Evolutionary conservation across 305 asterid species (phyloP).

Genomic region (Coffea humblotiana): DNA sequence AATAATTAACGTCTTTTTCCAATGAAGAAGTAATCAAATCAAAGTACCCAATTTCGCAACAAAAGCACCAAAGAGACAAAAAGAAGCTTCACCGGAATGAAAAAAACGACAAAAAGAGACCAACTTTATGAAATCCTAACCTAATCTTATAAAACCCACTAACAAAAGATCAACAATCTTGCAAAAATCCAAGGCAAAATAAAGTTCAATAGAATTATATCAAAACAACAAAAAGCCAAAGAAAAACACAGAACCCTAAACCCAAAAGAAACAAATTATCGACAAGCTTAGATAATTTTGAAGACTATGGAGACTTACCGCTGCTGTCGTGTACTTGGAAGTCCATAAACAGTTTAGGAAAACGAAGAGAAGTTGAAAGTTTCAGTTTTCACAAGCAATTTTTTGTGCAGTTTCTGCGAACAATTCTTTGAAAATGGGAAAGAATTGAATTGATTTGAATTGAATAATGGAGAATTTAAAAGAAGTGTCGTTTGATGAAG

Average conservation of each 20-base stretch:
- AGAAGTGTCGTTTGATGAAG: too few species aligned
- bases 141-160: neutral
- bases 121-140: neutral
- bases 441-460: neutral
- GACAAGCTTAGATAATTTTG: neutral
- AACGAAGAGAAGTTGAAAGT: neutral
- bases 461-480: neutral
- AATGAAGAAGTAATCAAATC: neutral
- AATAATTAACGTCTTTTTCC: too few species aligned
- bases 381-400: neutral
- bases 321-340: constrained; percentile 23
- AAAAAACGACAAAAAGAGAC: neutral
- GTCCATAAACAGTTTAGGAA: constrained; percentile 6
- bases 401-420: too few species aligned
- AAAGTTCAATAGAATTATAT: neutral
- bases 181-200: neutral
- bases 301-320: constrained; percentile 23
- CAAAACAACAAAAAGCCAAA: neutral
- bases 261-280: neutral
- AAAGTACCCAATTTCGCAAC: neutral
- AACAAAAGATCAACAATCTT: neutral
- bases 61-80: neutral
- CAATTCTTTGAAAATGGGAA: neutral
- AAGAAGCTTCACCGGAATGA: neutral
- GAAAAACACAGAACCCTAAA: neutral